Conservation (phyloP, 2,329 filamentous ascomycete genomes). For the Cercospora zeae-maydis region DNA sequence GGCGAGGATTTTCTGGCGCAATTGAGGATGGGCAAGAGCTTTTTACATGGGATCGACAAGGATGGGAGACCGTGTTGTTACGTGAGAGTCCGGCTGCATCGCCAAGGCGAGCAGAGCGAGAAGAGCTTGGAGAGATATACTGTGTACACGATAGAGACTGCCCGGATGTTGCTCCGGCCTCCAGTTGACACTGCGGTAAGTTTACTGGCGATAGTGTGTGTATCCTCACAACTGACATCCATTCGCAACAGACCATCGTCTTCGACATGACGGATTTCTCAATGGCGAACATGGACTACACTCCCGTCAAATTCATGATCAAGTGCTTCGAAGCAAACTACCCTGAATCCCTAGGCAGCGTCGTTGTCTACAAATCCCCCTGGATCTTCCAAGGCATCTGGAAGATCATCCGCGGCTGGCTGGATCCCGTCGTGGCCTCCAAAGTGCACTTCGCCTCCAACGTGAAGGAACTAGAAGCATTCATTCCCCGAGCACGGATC, state of each 20-base stretch:
- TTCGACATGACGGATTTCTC: conserved; percentile 97
- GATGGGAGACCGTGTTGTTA: conserved; percentile 80
- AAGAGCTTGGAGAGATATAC: conserved; percentile 83
- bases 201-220: conserved; percentile 25
- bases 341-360: conserved; percentile 82
- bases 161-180: conserved; percentile 72
- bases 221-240: background rate
- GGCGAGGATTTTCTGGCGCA: conserved; percentile 78
- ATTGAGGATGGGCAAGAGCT: conserved; percentile 87
- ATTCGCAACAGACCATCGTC: conserved; percentile 65
- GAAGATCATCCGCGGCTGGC: conserved; percentile 92
- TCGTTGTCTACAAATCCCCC: conserved; percentile 91
- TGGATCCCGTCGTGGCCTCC: conserved; percentile 89
- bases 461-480: conserved; percentile 71
- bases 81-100: conserved; percentile 78
- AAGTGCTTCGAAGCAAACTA: conserved; percentile 99
- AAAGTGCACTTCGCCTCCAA: conserved; percentile 94
- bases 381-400: conserved; percentile 99
- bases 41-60: conserved; percentile 82
- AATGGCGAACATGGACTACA: conserved; percentile 96
- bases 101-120: conserved; percentile 75
- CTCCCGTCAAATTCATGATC: conserved; percentile 98
- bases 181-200: conserved; percentile 89
- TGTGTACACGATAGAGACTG: conserved; percentile 90
- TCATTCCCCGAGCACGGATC: conserved; percentile 67